A percentile compares a stretch with the other conserved stretches of the same genome.
These are phyloP conservation scores for Arachis monticola DNA, from an alignment of 331 rosid species.

Conservation along the genomic window DNA sequence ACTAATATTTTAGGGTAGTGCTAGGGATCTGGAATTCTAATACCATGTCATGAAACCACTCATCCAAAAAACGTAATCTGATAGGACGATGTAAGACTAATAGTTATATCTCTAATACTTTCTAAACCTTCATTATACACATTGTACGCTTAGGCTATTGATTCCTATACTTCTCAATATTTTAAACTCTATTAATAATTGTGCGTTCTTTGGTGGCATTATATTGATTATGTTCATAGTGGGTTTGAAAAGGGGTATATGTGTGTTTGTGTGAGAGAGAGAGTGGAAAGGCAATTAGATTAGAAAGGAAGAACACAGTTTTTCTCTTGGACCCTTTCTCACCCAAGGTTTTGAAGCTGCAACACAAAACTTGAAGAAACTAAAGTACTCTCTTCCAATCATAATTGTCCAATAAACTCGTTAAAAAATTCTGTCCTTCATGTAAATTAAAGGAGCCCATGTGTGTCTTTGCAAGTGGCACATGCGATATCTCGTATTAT, in stretches of 20 bases:
- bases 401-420: not conserved
- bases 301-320: constrained; percentile 44
- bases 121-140: too few species aligned
- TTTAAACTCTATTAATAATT: constrained; percentile 11
- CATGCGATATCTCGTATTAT: too few species aligned
- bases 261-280: not conserved
- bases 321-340: constrained; percentile 36
- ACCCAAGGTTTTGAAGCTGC: constrained; percentile 55
- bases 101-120: too few species aligned
- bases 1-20: too few species aligned
- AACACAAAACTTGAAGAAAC: constrained; percentile 9
- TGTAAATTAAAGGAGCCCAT: not conserved
- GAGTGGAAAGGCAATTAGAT: constrained; percentile 19
- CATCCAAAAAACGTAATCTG: too few species aligned
- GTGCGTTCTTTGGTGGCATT: constrained; percentile 46
- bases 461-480: constrained; percentile 30
- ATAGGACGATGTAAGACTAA: too few species aligned
- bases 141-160: too few species aligned
- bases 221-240: constrained; percentile 34
- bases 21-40: too few species aligned
- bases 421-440: constrained; percentile 5
- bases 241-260: constrained; percentile 32
- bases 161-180: too few species aligned
- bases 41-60: too few species aligned
- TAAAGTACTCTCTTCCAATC: constrained; percentile 3